Evolutionary conservation across 1,139 yeast species (phyloP), one percentile per base, ranked within the genome.

Genomic region (Magnusiomyces paraingens): DNA sequence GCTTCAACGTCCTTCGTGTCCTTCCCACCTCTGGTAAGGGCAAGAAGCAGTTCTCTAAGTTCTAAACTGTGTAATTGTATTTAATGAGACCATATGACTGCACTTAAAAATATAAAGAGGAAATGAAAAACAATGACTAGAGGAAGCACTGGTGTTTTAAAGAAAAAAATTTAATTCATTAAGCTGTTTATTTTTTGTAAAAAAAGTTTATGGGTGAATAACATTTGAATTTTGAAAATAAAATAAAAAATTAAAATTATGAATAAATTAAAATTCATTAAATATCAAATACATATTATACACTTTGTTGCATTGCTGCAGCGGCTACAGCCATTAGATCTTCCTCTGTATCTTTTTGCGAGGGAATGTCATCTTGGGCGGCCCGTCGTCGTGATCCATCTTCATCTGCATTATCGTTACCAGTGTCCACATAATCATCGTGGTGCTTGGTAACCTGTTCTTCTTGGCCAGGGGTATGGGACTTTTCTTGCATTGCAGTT

Each of bases 1-100:
- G 99, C 87, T 93, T 93, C 87, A 93, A 94, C 85, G 99, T 93
- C 73, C 83, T 93, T 76, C 90, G 91, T 81, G 96, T 93, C 73
- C 82, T 95, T 74, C 82, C 83, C 73, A 86, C 93, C 76, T 84
- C 86, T 78, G 79, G 94, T 69, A 69, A 68, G 71, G 55, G 53
- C 49, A 77, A 76, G 79, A 90, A 91, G 87, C 90, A 88, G 81
- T 93, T 93, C 84, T 71, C 91, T 79, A 93, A 93, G 83, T 93
- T 93, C 80, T 93, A 91, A 40, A 40, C 21, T 18, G 18, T 40
- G 18, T 40, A 40, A 17, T 18, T 40, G 21, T 40, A 40, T 40
- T 40, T 36, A 47, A 47, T 36, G 36, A 47, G 38, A 47, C 43
- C 41, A 47, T 36, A 47, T 29, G 21, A 47, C 35, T 20, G 10